Evolutionary conservation across 495 filamentous ascomycete species (phyloP), one percentile per base, ranked within the genome.

Genomic region (Poronia punctata): DNA sequence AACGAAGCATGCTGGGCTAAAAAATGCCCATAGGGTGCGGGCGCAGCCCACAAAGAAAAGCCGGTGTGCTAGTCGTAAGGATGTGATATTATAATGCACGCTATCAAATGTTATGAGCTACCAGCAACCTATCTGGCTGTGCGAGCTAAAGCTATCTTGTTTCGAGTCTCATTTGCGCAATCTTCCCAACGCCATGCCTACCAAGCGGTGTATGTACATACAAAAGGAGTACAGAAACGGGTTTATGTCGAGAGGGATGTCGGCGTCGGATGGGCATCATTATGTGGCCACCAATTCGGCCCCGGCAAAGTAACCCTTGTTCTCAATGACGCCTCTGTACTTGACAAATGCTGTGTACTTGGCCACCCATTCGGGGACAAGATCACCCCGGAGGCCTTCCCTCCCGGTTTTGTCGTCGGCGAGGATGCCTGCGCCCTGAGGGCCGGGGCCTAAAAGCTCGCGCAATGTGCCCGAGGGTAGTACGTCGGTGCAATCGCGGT

Each of bases 271-370:
- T 7, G 24, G 2, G 23, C 16, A 3, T 30, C 45, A 40, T 45
- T 46, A 62, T 4, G 34, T 48, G 1, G 60, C 53, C 19, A 41
- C 52, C 37, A 90, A 59, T 60, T 87, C 79, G 10, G 87, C 89
- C 35, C 80, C 76, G 3, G 88, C 88, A 68, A 95, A 94, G 62
- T 94, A 96, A 10, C 92, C 92, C 68, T 97, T 97, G 56, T 92
- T 95, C 73, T 99, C 92, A 37, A 99, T 87, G 4, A 97, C 92
- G 0, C 92, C 93, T n/a, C 92, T 71, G 59, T 96, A 80, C 58
- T 84, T 85, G 20, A 96, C 86, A n/a, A 97, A 88, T 4, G 93
- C 93, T 15, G 93, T 97, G 61, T 99, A 99, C 59, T 97, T 97
- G 41, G 89, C 82, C 21, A 96, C 92, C 90, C 90, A 99, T 48